These are phyloP conservation scores for Pseudocercospora crystallina DNA, from an alignment of 2,329 filamentous ascomycete species.

Conservation along the genomic window DNA sequence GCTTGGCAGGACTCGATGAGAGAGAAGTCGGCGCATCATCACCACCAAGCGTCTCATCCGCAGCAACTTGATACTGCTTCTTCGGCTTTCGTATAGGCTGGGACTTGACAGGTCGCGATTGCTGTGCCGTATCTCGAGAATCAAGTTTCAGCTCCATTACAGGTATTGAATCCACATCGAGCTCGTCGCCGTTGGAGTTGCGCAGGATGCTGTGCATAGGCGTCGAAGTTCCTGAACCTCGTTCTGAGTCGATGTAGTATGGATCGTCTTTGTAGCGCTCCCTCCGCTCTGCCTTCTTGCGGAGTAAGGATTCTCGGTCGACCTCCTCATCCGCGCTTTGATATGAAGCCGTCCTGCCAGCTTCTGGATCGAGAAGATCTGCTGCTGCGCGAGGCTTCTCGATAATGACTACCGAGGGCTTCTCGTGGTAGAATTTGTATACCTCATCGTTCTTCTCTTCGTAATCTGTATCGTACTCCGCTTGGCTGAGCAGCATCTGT, in stretches of 20 bases:
- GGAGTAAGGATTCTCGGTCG: conserved; percentile 71
- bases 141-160: conserved; percentile 89
- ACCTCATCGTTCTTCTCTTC: conserved; percentile 46
- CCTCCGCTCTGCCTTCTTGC: conserved; percentile 71
- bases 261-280: conserved; percentile 90
- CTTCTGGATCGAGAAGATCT: conserved; percentile 42
- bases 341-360: conserved; percentile 40
- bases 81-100: conserved; percentile 30
- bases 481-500: conserved; percentile 60
- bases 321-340: conserved; percentile 55
- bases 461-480: conserved; percentile 45
- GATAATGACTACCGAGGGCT: conserved; percentile 29
- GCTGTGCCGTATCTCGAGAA: conserved; percentile 18
- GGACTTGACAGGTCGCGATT: conserved; percentile 14
- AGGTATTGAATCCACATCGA: conserved; percentile 93
- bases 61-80: conserved; percentile 46
- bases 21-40: conserved; percentile 24
- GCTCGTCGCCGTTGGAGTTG: conserved; percentile 68
- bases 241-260: conserved; percentile 73
- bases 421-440: conserved; percentile 48
- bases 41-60: conserved; percentile 49
- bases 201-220: conserved; percentile 73
- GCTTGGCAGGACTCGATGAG: conserved; percentile 28
- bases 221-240: conserved; percentile 62
- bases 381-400: conserved; percentile 38